Percentiles rank a stretch among this genome's conserved stretches.
These are phyloP conservation scores for Aspergillus mulundensis DNA, from an alignment of 495 filamentous ascomycete genomes.

Conservation along the genomic window DNA sequence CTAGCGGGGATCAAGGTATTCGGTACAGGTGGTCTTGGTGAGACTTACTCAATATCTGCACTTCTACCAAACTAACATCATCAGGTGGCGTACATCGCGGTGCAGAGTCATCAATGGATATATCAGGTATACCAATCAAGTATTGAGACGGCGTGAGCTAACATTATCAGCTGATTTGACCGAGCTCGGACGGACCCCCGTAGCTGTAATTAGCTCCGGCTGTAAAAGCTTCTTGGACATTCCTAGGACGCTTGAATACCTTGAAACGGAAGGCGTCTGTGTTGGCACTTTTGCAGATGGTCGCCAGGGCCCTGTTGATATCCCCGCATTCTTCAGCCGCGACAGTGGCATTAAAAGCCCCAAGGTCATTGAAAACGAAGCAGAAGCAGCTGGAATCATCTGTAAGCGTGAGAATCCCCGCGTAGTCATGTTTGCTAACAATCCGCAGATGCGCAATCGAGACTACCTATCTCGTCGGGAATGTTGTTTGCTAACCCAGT, in stretches of 20 bases:
- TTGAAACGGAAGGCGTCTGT: constrained; percentile 87
- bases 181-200: constrained; percentile 85
- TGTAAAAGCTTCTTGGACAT: constrained; percentile 97
- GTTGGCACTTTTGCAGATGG: constrained; percentile 88
- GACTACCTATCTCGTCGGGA: constrained; percentile 65
- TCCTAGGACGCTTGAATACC: constrained; percentile 82
- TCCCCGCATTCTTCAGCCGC: constrained; percentile 85
- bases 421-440: neutral
- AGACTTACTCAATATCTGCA: constrained; percentile 5
- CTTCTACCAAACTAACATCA: neutral
- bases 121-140: constrained; percentile 51
- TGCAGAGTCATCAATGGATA: constrained; percentile 80
- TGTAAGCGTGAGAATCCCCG: constrained; percentile 45
- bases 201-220: constrained; percentile 84
- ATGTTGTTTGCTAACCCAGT: constrained; percentile 87
- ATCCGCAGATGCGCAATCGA: constrained; percentile 55
- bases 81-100: constrained; percentile 90
- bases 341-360: constrained; percentile 83
- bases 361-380: constrained; percentile 63
- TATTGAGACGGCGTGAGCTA: constrained; percentile 1
- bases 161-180: constrained; percentile 71
- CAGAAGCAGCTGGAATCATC: constrained; percentile 81
- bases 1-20: constrained; percentile 89
- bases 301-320: constrained; percentile 61
- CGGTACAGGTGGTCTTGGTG: constrained; percentile 67